Conservation (phyloP, 805 yeast species). For the Myxozyma neglecta region DNA sequence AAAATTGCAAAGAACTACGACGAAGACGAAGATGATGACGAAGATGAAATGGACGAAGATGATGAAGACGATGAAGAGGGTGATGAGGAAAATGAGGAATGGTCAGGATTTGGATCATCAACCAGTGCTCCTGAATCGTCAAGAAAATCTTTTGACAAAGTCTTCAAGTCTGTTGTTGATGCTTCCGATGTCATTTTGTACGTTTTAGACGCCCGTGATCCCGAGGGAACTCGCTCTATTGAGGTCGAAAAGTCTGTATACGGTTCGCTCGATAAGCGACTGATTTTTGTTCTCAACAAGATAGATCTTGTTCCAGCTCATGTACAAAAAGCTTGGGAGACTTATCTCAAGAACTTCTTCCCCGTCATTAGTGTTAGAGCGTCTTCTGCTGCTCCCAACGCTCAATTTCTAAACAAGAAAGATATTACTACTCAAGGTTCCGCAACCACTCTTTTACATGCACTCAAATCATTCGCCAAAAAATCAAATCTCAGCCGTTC, state of each 20-base stretch:
- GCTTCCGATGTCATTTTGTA: constrained; percentile 87
- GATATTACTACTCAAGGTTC: constrained; percentile 70
- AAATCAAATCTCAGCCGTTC: constrained; percentile 85
- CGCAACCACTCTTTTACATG: constrained; percentile 69
- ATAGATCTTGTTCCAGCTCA: constrained; percentile 89
- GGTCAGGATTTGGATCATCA: constrained; percentile 35
- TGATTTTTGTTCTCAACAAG: constrained; percentile 84
- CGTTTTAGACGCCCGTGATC: constrained; percentile 97
- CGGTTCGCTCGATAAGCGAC: constrained; percentile 63
- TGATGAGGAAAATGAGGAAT: constrained; percentile 45
- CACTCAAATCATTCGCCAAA: constrained; percentile 81
- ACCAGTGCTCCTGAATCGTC: constrained; percentile 40
- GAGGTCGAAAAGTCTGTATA: constrained; percentile 88
- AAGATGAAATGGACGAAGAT: constrained; percentile 38
- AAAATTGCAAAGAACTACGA: constrained; percentile 79
- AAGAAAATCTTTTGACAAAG: constrained; percentile 84
- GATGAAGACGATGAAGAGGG: constrained; percentile 46
- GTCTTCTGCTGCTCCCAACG: constrained; percentile 63
- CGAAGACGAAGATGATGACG: constrained; percentile 41
- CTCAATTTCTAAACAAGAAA: constrained; percentile 65
- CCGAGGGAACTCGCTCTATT: constrained; percentile 89
- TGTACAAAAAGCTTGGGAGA: constrained; percentile 80
- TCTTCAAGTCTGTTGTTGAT: constrained; percentile 89
- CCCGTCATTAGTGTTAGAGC: constrained; percentile 87
- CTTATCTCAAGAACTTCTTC: constrained; percentile 73